Conservation (phyloP, 148 eudicot genomes). For the Chenopodium formosanum region DNA sequence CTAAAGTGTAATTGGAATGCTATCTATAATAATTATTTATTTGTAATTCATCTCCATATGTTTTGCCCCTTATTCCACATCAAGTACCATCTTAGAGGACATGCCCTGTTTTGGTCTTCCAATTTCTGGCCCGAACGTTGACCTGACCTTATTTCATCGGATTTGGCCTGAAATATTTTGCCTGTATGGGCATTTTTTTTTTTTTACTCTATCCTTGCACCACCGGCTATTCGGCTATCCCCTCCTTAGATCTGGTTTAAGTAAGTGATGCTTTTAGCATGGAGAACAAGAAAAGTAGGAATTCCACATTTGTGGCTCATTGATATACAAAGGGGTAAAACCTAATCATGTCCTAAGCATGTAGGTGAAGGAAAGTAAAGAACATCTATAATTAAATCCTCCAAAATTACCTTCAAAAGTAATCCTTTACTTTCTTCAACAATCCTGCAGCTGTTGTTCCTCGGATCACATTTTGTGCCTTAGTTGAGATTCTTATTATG, state of each 20-base stretch:
- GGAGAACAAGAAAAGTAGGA: constrained; percentile 12
- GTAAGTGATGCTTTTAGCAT: neutral
- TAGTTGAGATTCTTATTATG: neutral
- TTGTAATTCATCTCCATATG: neutral
- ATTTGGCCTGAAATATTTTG: too few species aligned
- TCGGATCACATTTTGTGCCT: neutral
- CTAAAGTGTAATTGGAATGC: neutral
- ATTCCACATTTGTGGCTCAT: neutral
- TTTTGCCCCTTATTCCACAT: neutral
- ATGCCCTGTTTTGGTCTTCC: too few species aligned
- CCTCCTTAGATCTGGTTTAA: neutral
- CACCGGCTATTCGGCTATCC: too few species aligned
- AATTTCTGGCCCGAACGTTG: too few species aligned
- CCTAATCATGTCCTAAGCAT: constrained; percentile 7
- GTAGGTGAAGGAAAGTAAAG: constrained; percentile 29
- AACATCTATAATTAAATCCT: constrained; percentile 13
- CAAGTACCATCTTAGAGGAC: neutral
- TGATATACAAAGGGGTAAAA: constrained; percentile 4
- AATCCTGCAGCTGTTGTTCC: constrained; percentile 10
- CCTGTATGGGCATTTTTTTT: too few species aligned
- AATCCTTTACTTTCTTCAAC: constrained; percentile 13
- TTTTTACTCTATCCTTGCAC: too few species aligned
- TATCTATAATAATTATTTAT: constrained; percentile 5
- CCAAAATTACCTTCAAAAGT: constrained; percentile 7
- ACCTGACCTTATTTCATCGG: too few species aligned